phyloP scores from a whole-genome alignment of 805 yeast genomes.

The Zygoascus tannicola region DNA sequence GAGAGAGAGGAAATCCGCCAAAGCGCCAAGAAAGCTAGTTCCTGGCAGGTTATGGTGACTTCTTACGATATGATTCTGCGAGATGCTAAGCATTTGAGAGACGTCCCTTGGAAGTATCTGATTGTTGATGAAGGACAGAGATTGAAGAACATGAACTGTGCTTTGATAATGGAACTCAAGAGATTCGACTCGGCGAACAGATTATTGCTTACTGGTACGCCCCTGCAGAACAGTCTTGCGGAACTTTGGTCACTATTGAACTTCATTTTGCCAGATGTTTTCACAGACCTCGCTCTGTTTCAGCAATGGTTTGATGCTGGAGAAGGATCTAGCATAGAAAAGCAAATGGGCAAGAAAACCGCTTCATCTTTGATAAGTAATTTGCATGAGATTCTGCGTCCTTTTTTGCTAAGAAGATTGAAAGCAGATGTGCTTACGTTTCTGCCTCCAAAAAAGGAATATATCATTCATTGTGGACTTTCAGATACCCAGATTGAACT shows the following conservation, averaged over 20 bases:
- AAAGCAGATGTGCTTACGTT: slow-evolving; percentile 60
- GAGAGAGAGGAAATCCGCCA: slow-evolving; percentile 81
- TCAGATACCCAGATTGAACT: slow-evolving; percentile 55
- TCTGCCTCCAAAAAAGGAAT: slow-evolving; percentile 86
- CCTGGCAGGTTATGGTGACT: slow-evolving; percentile 69
- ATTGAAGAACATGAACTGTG: slow-evolving; percentile 73
- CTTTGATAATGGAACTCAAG: slow-evolving; percentile 63
- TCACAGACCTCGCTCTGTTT: slow-evolving; percentile 79
- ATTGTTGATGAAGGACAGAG: slow-evolving; percentile 96
- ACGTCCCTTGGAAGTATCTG: slow-evolving; percentile 80
- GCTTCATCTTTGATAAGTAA: slow-evolving; percentile 46
- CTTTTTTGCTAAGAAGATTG: slow-evolving; percentile 75
- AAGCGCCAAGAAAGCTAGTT: slow-evolving; percentile 43
- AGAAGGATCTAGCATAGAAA: slow-evolving; percentile 26
- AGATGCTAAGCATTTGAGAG: slow-evolving; percentile 63
- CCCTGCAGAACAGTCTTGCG: slow-evolving; percentile 80
- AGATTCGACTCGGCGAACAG: slow-evolving; percentile 52
- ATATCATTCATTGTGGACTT: slow-evolving; percentile 64
- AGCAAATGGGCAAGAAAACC: slow-evolving; percentile 8
- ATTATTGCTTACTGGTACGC: slow-evolving; percentile 87
- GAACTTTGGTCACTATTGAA: slow-evolving; percentile 91
- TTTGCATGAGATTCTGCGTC: slow-evolving; percentile 79
- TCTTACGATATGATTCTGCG: slow-evolving; percentile 73
- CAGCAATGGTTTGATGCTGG: slow-evolving; percentile 88
- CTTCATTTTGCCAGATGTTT: slow-evolving; percentile 86